Percentiles rank a stretch among this genome's conserved stretches.
phyloP scores from a whole-genome alignment of 2,329 filamentous ascomycete species.

The Fusarium lateritium region DNA sequence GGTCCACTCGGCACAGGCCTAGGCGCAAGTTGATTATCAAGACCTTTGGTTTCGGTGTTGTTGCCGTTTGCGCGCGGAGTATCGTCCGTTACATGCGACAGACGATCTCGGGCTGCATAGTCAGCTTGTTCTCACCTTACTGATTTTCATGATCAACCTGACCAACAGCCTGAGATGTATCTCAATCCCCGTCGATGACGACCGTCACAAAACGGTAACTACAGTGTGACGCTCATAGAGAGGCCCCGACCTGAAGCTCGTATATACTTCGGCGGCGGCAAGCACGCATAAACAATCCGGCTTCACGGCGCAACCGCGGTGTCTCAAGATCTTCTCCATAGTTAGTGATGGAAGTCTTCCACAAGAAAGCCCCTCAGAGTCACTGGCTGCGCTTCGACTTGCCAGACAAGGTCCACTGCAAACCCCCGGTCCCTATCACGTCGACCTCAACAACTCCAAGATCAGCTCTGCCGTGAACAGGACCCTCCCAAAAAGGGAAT shows the following conservation, averaged over 20 bases:
- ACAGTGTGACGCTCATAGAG: conserved; percentile 11
- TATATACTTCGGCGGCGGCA: conserved; percentile 6
- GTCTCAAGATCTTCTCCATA: conserved; percentile 36
- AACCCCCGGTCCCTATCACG: conserved; percentile 27
- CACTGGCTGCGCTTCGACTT: conserved; percentile 37
- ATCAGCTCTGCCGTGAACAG: conserved; percentile 19
- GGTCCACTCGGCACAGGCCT: conserved; percentile 39
- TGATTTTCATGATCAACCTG: conserved; percentile 7
- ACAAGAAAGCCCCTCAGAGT: conserved; percentile 17
- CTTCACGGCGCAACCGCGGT: conserved; percentile 44
- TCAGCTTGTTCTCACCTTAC: not conserved
- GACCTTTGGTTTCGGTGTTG: conserved; percentile 41
- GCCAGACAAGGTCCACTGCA: conserved; percentile 32
- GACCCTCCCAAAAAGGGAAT: conserved; percentile 16
- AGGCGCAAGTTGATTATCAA: conserved; percentile 36
- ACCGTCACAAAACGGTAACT: not conserved
- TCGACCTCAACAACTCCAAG: conserved; percentile 38
- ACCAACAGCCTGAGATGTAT: conserved; percentile 9
- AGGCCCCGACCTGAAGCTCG: conserved; percentile 9
- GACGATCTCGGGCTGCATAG: conserved; percentile 7
- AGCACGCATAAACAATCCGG: conserved; percentile 30
- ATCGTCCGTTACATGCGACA: conserved; percentile 34
- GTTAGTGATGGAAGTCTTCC: conserved; percentile 29
- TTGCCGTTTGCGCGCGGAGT: conserved; percentile 44
- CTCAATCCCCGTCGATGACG: conserved; percentile 7